Conservation (phyloP, 2,329 filamentous ascomycete species). For the Sphaerulina vaccinii region DNA sequence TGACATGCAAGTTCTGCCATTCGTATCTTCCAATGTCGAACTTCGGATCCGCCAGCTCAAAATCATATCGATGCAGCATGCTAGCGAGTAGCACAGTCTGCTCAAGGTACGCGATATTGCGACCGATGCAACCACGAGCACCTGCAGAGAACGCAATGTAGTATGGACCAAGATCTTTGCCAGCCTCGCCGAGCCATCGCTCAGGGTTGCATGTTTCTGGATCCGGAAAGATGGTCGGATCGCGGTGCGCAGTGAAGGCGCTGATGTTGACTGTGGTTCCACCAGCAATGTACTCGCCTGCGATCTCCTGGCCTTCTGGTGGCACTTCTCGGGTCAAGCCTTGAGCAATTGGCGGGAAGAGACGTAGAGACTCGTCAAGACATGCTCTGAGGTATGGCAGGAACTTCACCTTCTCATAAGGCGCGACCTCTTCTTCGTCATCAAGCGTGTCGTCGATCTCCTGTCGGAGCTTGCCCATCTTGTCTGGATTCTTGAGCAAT, state of each 20-base stretch:
- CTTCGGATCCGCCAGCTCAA: conserved; percentile 38
- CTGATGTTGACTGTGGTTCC: conserved; percentile 23
- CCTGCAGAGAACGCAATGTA: conserved; percentile 38
- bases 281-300: conserved; percentile 18
- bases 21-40: conserved; percentile 40
- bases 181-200: conserved; percentile 26
- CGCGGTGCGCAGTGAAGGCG: conserved; percentile 21
- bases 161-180: conserved; percentile 20
- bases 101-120: conserved; percentile 34
- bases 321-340: conserved; percentile 22
- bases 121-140: conserved; percentile 38
- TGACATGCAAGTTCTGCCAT: conserved; percentile 41
- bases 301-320: conserved; percentile 21
- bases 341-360: conserved; percentile 22
- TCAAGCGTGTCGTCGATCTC: conserved; percentile 40
- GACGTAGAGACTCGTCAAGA: conserved; percentile 22
- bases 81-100: conserved; percentile 32
- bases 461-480: conserved; percentile 39
- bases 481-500: conserved; percentile 30
- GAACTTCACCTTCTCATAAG: conserved; percentile 22
- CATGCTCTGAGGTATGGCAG: conserved; percentile 27
- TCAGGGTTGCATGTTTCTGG: conserved; percentile 22
- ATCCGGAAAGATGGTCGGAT: conserved; percentile 37
- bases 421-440: conserved; percentile 46
- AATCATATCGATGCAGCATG: conserved; percentile 41